These are phyloP conservation scores for Aspergillus sclerotiicarbonarius DNA, from an alignment of 495 filamentous ascomycete species.

Conservation along the genomic window DNA sequence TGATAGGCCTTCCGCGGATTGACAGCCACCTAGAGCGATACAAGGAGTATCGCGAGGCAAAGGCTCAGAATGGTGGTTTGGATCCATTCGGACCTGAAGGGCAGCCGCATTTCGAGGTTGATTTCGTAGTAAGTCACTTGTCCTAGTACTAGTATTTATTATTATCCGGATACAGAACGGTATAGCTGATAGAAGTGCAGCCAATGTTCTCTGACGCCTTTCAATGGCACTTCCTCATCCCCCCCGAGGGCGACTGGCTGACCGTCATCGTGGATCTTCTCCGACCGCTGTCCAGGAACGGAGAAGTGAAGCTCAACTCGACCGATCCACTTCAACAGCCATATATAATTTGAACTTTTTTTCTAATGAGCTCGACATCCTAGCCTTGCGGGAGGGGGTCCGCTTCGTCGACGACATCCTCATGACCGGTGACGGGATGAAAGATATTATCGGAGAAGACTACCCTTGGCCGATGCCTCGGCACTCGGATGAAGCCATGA, in stretches of 20 bases:
- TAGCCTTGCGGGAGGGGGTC: conserved; percentile 50
- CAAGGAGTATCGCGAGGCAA: conserved; percentile 41
- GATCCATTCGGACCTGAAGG: conserved; percentile 29
- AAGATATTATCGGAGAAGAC: conserved; percentile 49
- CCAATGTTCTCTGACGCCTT: conserved; percentile 41
- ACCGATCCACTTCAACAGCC: conserved; percentile 32
- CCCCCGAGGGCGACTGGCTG: conserved; percentile 40
- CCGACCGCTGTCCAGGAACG: conserved; percentile 47
- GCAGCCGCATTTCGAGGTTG: conserved; percentile 59
- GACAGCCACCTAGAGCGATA: conserved; percentile 39
- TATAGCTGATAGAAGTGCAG: background rate
- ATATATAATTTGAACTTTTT: conserved; percentile 48
- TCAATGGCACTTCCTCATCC: conserved; percentile 55
- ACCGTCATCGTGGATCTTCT: conserved; percentile 57
- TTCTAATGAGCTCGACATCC: conserved; percentile 45
- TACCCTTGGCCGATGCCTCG: conserved; percentile 56
- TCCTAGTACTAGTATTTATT: background rate
- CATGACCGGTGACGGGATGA: conserved; percentile 48
- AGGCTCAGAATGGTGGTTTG: conserved; percentile 21
- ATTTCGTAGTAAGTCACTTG: conserved; percentile 22
- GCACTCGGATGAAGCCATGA: conserved; percentile 50
- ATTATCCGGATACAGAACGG: background rate
- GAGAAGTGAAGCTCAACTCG: conserved; percentile 47
- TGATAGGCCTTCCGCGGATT: conserved; percentile 51
- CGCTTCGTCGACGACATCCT: conserved; percentile 50